Evolutionary conservation across 140 eudicot species (phyloP), one percentile per base, ranked within the genome.

Genomic region (Oenanthe javanica): DNA sequence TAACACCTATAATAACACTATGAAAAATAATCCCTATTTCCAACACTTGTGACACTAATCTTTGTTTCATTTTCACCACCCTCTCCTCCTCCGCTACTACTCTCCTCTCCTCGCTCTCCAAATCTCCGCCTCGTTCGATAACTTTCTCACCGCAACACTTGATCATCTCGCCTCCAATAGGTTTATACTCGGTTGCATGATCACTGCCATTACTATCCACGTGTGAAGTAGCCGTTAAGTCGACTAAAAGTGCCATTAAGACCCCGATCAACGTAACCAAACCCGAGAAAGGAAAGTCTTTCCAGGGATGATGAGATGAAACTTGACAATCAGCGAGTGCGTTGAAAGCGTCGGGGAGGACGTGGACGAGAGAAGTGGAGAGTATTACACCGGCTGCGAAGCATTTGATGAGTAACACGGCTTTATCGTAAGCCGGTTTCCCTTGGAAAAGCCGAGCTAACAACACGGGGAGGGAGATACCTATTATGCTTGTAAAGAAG

Each of bases 11-110:
- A 1, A 92, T 92, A 84, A 92, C 97, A 61, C 95, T 90, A 51
- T 92, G 97, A 74, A 92, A 92, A 23, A 92, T 92, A 19, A 92
- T 90, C 87, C 97, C 97, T 0, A 92, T 90, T 72, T 92, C 97
- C 86, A 91, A 82, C 75, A 91, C 97, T 66, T 91, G 94, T 2
- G 97, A 92, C 63, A 92, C 97, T 89, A 90, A 76, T 66, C 85
- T 84, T 77, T 90, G 94, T 73, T 90, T 92, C 91, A 88, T 31
- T 69, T 86, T 90, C 85, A 86, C 87, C 86, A 83, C 25, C 84
- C 81, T 88, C 86, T 89, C 97, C 79, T 31, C 46, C 66, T 16
- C 5, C 63, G 15, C 18, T 57, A 7, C 0, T 36, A 63, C 80
- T 40, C 47, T 2, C 57, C 12, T 75, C 15, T 74, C 86, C 61